Evolutionary conservation across 1,284 basidiomycete species (phyloP), one percentile per base, ranked within the genome.

Genomic region (Apiotrichum sp.): DNA sequence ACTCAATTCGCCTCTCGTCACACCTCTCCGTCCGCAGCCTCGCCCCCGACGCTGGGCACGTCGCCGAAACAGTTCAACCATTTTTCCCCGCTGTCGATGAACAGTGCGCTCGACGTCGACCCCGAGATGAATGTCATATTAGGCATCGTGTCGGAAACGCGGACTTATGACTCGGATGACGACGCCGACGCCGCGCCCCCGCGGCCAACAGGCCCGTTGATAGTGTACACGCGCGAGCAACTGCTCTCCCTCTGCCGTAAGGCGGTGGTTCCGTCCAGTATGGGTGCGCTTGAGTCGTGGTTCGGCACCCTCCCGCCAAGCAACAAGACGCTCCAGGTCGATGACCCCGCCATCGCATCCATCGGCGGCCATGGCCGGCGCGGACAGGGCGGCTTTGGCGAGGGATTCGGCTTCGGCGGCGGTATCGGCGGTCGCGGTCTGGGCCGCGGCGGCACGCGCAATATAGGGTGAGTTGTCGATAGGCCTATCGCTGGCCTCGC

Each of bases 371-470:
- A 63, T 61, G 47, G 59, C 22, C 58, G 63, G 44, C 58, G 65
- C 11, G 50, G 42, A 8, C 50, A 50, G 33, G 64, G 64, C 14
- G 68, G 72, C 8, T 74, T 69, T 42, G 72, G 70, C 1, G 71
- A 74, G 50, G 72, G 72, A 1, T 74, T 74, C 50, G 72, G 72
- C 1, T 74, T 67, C 52, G 72, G 72, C 13, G 72, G 71, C 11
- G 72, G 72, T 3, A 73, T 74, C 34, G 71, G 69, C 33, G 66
- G 67, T 3, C 48, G 60, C 13, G 49, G 53, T 5, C 41, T 58
- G 29, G 53, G 60, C 4, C 55, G 65, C 9, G 56, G 65, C 9
- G 61, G 59, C 4, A 63, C 58, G 8, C 59, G 68, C 29, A 71
- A 71, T 50, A 65, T 68, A 44, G 70, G 69, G 70, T 71, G 34